Base-by-base conservation (phyloP, 345 rosid species). In the Aquilaria malaccensis region DNA sequence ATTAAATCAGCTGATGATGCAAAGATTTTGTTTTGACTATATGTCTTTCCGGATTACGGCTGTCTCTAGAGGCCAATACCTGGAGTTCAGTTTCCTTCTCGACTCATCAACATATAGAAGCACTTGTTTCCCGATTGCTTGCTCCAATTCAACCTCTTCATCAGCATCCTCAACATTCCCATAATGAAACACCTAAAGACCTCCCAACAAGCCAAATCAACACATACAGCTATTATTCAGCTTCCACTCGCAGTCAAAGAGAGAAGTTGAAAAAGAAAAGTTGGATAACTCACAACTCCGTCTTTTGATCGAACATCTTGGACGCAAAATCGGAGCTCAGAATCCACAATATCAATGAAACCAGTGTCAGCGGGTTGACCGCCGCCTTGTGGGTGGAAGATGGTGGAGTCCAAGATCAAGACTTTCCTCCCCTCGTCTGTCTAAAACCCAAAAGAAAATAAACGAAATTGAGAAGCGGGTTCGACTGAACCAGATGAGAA, bases 341-440 rank as follows among this genome's bases (percentile, higher is more conserved):
- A 75, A 71, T 61, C 74, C 10, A 65, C 10, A 62, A 64, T 47
- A 11, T 60, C 32, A 64, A 91, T 72, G 47, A 72, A 63, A 43
- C 98, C 98, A 7, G 81, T 81, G 67, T 91, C 98, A 0, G 95
- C 70, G 0, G 95, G 98, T 72, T 91, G 96, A 45, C 96, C 96
- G 2, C 98, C 98, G 22, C 98, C 98, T 82, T 91, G 98, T 22
- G 98, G 98, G 62, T 91, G 85, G 74, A 91, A 91, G 55, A 91
- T 76, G 4, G 98, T 86, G 4, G 94, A 83, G n/a, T 83, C 87
- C 68, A 91, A 55, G 33, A 91, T 73, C 48, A 91, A 56, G 7
- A 83, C 87, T 12, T 46, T 61, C 63, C 81, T 77, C 1, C 87
- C 89, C 76, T 86, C 96, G 45, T 86, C 76, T n/a, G 72, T 85